A percentile compares a stretch with the other conserved stretches of the same genome.
Evolutionary conservation across 2,329 filamentous ascomycete genomes (phyloP).

Genomic region (Salinomyces thailandicus): DNA sequence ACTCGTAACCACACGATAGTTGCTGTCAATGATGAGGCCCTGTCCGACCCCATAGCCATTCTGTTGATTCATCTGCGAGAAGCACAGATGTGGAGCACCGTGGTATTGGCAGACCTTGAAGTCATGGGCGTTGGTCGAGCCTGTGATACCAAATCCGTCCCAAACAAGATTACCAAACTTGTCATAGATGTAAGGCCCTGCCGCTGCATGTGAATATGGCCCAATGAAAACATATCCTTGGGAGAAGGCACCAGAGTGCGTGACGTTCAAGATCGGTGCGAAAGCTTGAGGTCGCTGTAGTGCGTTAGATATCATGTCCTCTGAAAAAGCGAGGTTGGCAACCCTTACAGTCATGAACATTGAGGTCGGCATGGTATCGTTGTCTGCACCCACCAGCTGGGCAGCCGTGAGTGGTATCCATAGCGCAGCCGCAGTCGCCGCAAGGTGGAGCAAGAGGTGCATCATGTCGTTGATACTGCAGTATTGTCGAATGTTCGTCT

Average conservation of each 20-base stretch:
- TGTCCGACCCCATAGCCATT: constrained; percentile 33
- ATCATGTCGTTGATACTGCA: too few species aligned
- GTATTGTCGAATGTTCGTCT: too few species aligned
- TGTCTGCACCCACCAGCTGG: constrained; percentile 1
- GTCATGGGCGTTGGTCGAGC: constrained; percentile 32
- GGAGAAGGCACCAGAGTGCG: constrained; percentile 9
- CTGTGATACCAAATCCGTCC: constrained; percentile 29
- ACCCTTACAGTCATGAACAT: constrained; percentile 1
- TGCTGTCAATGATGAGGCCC: constrained; percentile 36
- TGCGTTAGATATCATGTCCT: neutral
- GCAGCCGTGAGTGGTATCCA: neutral
- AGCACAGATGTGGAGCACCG: constrained; percentile 35
- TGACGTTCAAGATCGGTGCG: constrained; percentile 16
- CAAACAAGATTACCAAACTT: constrained; percentile 19
- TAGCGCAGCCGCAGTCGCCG: neutral
- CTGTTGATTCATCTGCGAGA: constrained; percentile 33
- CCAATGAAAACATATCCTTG: constrained; percentile 17
- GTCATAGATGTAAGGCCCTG: constrained; percentile 16
- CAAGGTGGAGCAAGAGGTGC: too few species aligned
- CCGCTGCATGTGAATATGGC: constrained; percentile 11
- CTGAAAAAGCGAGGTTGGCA: neutral
- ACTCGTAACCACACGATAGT: constrained; percentile 35
- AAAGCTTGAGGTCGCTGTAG: constrained; percentile 16
- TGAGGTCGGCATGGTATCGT: constrained; percentile 1
- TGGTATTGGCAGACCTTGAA: constrained; percentile 37